Conservation (phyloP, 495 filamentous ascomycete genomes). For the Amphirosellinia nigrospora region DNA sequence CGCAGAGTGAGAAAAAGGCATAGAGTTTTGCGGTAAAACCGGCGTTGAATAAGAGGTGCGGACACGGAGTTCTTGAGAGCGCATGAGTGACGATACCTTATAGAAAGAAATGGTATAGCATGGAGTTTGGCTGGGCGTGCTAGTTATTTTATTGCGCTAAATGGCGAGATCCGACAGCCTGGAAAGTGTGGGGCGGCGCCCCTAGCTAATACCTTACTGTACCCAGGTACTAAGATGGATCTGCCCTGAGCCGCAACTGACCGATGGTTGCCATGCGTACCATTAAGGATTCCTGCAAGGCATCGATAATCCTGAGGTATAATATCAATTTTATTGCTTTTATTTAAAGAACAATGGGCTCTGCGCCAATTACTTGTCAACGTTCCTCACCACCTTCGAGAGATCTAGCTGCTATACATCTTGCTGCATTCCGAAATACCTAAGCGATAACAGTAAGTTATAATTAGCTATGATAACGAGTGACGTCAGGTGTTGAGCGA, state of each 20-base stretch:
- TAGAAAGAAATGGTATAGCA: neutral
- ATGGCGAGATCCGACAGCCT: conserved; percentile 13
- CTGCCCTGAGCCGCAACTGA: conserved; percentile 7
- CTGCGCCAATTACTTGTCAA: conserved; percentile 7
- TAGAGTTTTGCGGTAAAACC: neutral
- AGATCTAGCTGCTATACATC: neutral
- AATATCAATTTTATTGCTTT: neutral
- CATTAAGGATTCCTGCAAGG: neutral
- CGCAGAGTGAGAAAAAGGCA: neutral
- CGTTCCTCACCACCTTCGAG: neutral
- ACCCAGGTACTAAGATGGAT: neutral
- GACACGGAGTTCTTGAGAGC: neutral
- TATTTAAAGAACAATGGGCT: neutral
- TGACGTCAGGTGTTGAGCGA: conserved; percentile 13
- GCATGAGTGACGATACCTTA: neutral
- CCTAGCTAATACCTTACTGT: neutral
- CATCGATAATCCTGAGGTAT: neutral
- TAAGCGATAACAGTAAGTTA: neutral
- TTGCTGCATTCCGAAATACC: neutral
- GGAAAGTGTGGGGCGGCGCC: conserved; percentile 9
- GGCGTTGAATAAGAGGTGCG: no score
- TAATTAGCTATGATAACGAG: neutral
- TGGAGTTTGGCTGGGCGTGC: neutral
- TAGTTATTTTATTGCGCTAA: neutral
- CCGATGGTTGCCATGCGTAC: neutral